Base-by-base conservation (phyloP, 2,329 filamentous ascomycete genomes). In the Aspergillus sclerotialis region DNA sequence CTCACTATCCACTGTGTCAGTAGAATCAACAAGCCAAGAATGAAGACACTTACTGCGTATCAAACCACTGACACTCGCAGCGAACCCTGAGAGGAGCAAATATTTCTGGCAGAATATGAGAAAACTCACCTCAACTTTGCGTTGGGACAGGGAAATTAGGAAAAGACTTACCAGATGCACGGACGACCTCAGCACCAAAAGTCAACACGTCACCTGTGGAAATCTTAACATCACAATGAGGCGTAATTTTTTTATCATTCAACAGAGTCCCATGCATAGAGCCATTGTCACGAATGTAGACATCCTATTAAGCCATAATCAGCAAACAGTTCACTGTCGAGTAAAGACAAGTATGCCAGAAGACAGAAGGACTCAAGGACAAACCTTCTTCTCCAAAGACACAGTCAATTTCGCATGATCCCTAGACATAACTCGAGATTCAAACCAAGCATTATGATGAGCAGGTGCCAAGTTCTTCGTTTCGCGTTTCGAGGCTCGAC, bases 251-350 rank as follows among this genome's bases (percentile, higher is more conserved):
- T 25, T 43, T 46, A 23, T 65, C 63, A 45, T 79, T 76, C 31
- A 80, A 42, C 38, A 57, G 68, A 12, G 76, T 81, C 18, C 78
- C 78, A 50, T 82, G 78, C 68, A 78, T 78, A 7, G 76, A 80
- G 21, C 65, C 68, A 12, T 62, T 60, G 48, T 82, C 78, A 38
- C 57, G 61, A 39, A 82, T 61, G 33, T 61, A 68, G 29, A 78
- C 55, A 30, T 48, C 39, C 62, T 65, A 38, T n/a, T n/a, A 17
- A 34, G 26, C 10, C 4, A 33, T 21, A 13, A 23, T 8, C 31
- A 19, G 25, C 5, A 10, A 2, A 37, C 17, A 28, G 8, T 13
- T 11, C 25, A n/a, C n/a, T n/a, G n/a, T n/a, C n/a, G n/a, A n/a
- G 9, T 16, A 14, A 12, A 33, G 10, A 31, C 19, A 13, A n/a